A percentile compares a stretch with the other conserved stretches of the same genome.
These are phyloP conservation scores for Zygoascus bituminiphila DNA, from an alignment of 805 yeast genomes.

Conservation along the genomic window DNA sequence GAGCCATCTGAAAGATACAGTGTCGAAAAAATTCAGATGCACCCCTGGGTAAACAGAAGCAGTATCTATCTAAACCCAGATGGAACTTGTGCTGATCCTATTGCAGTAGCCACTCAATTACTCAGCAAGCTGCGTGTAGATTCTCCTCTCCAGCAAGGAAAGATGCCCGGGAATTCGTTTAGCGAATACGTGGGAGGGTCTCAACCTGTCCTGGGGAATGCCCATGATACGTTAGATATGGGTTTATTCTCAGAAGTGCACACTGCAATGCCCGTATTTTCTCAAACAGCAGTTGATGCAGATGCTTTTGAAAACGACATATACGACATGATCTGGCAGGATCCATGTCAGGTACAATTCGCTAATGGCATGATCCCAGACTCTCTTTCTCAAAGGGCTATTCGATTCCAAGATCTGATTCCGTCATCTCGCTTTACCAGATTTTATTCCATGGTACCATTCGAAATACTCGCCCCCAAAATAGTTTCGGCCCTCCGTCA, in stretches of 20 bases:
- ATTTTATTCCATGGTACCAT: constrained; percentile 40
- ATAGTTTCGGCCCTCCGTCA: constrained; percentile 37
- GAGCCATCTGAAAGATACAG: constrained; percentile 60
- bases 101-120: constrained; percentile 41
- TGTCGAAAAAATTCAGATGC: constrained; percentile 55
- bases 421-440: constrained; percentile 42
- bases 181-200: constrained; percentile 4
- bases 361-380: constrained; percentile 11
- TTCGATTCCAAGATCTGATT: constrained; percentile 17
- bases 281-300: constrained; percentile 3
- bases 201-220: constrained; percentile 8
- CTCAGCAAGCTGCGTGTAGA: constrained; percentile 26
- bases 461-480: constrained; percentile 37
- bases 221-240: not conserved
- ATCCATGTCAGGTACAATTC: constrained; percentile 46
- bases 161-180: constrained; percentile 1
- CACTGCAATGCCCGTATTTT: constrained; percentile 2
- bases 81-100: constrained; percentile 49
- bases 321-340: constrained; percentile 35
- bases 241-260: not conserved
- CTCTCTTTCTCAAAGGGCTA: constrained; percentile 16
- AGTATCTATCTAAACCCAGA: constrained; percentile 37
- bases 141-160: constrained; percentile 38
- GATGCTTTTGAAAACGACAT: constrained; percentile 8
- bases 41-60: constrained; percentile 77